phyloP scores from a whole-genome alignment of 169 alveolate genomes.

The Plasmodium knowlesi region DNA sequence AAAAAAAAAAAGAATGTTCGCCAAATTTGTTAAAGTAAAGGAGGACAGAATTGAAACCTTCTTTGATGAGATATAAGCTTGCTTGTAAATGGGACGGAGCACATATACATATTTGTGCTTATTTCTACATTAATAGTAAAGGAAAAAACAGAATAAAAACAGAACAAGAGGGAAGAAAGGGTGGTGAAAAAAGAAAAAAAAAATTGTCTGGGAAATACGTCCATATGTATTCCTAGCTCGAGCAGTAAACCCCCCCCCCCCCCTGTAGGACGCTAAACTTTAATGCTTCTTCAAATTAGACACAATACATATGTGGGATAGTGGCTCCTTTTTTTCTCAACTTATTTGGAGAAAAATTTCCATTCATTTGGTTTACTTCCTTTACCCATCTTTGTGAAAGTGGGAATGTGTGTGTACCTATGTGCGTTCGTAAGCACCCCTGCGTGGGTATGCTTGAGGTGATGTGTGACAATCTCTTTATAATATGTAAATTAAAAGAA shows the following conservation, averaged over 20 bases:
- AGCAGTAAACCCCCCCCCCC: neutral
- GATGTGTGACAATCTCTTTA: neutral
- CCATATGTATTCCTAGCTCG: neutral
- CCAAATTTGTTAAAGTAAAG: neutral
- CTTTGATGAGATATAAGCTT: neutral
- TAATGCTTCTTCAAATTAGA: neutral
- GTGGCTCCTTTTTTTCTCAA: neutral
- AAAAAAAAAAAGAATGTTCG: neutral
- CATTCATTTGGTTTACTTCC: neutral
- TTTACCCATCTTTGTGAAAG: neutral
- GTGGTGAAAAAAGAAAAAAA: neutral
- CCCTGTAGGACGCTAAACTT: neutral
- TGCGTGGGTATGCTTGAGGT: neutral
- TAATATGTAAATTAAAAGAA: neutral
- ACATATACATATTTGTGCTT: neutral
- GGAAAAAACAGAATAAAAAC: neutral
- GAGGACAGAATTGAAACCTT: conserved; percentile 3
- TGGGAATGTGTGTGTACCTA: neutral
- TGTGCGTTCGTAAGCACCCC: neutral
- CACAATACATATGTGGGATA: neutral
- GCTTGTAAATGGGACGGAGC: neutral
- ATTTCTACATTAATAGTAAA: conserved; percentile 19
- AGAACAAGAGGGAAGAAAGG: conserved; percentile 20
- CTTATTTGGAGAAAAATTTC: neutral
- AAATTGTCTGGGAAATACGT: neutral